Evolutionary conservation across 169 alveolate species (phyloP), one percentile per base, ranked within the genome.

Genomic region (Perkinsus marinus): DNA sequence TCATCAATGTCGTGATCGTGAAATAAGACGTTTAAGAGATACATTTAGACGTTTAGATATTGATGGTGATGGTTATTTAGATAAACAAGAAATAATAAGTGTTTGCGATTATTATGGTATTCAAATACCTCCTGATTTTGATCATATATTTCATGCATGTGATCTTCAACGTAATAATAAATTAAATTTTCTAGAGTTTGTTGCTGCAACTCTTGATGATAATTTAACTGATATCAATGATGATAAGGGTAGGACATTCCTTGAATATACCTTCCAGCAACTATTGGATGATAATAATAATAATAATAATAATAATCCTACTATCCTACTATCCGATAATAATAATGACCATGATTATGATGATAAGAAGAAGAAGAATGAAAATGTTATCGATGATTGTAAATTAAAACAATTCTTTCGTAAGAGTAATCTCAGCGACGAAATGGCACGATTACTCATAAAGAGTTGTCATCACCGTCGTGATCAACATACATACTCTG

Each of bases 191-290:
- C 13, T 57, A 36, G 91, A 90, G n/a, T 90, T 90, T 39, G 36
- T 90, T 2, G 91, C 91, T 6, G 91, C 91, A 7, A 90, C 91
- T 16, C 91, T 90, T 36, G 91, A 90, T 57, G 79, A 57, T 57
- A 26, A 57, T 19, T 16, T 57, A 16, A 57, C 79, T 57, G 79
- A 57, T 57, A 16, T 57, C 9, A 26, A 2, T 57, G 0, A 30
- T 26, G 79, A 57, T 2, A 13, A 13, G 26, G 79, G 79, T 57
- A 57, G 34, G 34, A 57, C 37, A 16, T 57, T 57, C 34, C 79
- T 57, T 26, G 36, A 57, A 26, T 57, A 57, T 16, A 30, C 34
- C 26, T 57, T 57, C 22, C 79, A 57, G 22, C 79, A 57, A 16
- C 34, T 57, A 17, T 10, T 9, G 26, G 26, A 17, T 43, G 68